A percentile compares a stretch with the other conserved stretches of the same genome.
Conservation (phyloP, 1,284 basidiomycete genomes). For the Irpex lacteus region DNA sequence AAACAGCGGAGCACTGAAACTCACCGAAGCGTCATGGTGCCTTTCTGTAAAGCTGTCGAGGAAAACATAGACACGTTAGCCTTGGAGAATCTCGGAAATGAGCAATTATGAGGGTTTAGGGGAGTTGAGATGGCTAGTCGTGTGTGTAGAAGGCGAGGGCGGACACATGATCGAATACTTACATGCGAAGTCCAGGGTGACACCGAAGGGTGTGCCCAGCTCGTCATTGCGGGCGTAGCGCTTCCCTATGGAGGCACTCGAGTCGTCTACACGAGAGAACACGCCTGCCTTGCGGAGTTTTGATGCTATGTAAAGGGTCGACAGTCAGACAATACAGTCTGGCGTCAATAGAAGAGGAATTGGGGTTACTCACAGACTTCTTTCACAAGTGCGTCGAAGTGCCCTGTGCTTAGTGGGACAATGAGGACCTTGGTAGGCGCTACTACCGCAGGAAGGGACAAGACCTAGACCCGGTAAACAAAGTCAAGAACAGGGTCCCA, state of each 20-base stretch:
- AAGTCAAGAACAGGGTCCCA: constrained; percentile 11
- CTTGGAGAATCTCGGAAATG: neutral
- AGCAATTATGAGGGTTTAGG: constrained; percentile 2
- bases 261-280: constrained; percentile 93
- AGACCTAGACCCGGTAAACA: constrained; percentile 51
- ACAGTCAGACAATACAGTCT: neutral
- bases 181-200: constrained; percentile 98
- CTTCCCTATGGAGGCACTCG: constrained; percentile 92
- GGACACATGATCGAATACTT: constrained; percentile 35
- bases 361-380: constrained; percentile 79
- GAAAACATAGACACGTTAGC: constrained; percentile 9
- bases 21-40: constrained; percentile 87
- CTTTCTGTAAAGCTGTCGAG: constrained; percentile 73
- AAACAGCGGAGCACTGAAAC: constrained; percentile 24
- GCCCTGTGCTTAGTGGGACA: constrained; percentile 89
- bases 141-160: constrained; percentile 1
- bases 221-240: constrained; percentile 98
- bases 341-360: constrained; percentile 11
- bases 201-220: constrained; percentile 94
- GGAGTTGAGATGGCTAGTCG: constrained; percentile 17
- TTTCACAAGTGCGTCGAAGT: constrained; percentile 82
- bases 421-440: constrained; percentile 97
- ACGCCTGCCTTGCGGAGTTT: constrained; percentile 88
- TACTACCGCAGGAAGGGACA: constrained; percentile 88
- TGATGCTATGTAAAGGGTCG: constrained; percentile 49